Evolutionary conservation across 208 protist genomes (phyloP).

Genomic region (Leishmania mexicana): DNA sequence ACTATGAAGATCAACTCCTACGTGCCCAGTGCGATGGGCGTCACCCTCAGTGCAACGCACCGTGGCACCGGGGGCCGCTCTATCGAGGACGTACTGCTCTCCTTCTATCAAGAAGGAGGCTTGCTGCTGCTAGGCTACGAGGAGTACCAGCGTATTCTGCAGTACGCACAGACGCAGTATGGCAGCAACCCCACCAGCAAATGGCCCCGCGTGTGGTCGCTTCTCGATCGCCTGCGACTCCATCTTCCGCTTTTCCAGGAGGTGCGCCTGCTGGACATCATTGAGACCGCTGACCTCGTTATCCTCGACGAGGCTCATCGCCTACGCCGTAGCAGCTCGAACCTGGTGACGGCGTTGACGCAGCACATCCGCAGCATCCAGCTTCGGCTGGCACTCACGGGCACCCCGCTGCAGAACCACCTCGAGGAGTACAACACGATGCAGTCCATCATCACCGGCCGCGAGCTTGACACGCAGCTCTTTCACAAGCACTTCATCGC

Average conservation of each 20-base stretch:
- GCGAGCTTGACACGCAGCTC: slow-evolving; percentile 44
- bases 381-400: slow-evolving; percentile 87
- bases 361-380: slow-evolving; percentile 57
- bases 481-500: slow-evolving; percentile 69
- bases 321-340: slow-evolving; percentile 49
- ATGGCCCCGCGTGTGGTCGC: slow-evolving; percentile 39
- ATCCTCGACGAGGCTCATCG: slow-evolving; percentile 87
- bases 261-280: slow-evolving; percentile 54
- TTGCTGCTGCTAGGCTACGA: slow-evolving; percentile 87
- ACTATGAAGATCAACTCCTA: slow-evolving; percentile 37
- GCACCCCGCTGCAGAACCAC: slow-evolving; percentile 91
- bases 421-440: slow-evolving; percentile 92
- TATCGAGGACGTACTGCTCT: slow-evolving; percentile 34
- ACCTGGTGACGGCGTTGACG: slow-evolving; percentile 49
- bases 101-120: slow-evolving; percentile 69
- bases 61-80: slow-evolving; percentile 9
- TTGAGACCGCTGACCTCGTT: slow-evolving; percentile 76
- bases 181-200: slow-evolving; percentile 12
- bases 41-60: slow-evolving; percentile 1
- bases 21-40: slow-evolving; percentile 45
- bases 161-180: slow-evolving; percentile 22
- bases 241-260: slow-evolving; percentile 37
- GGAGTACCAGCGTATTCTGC: slow-evolving; percentile 62
- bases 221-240: slow-evolving; percentile 43
- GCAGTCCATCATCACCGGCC: slow-evolving; percentile 74